Evolutionary conservation across 176 grass and related monocot species (phyloP).

Genomic region (Musa beccarii): DNA sequence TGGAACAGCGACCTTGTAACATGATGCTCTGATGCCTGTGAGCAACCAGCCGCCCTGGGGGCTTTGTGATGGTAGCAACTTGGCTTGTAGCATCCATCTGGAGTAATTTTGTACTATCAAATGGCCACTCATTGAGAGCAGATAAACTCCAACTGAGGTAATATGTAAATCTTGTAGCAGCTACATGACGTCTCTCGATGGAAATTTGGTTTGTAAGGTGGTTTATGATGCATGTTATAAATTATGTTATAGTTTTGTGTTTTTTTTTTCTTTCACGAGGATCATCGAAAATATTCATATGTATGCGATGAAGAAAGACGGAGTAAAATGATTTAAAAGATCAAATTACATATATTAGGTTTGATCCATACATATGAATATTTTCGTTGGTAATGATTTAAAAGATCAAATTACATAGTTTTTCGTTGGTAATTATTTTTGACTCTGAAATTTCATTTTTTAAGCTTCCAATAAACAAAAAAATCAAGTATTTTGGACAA

Average conservation of each 20-base stretch:
- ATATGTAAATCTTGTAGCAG: constrained; percentile 4
- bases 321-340: too few relatives aligned
- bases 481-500: too few relatives aligned
- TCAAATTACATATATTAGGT: too few relatives aligned
- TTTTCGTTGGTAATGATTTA: too few relatives aligned
- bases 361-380: too few relatives aligned
- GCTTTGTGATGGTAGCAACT: background rate
- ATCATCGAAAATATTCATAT: too few relatives aligned
- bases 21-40: background rate
- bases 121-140: background rate
- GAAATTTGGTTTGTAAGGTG: background rate
- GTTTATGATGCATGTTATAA: constrained; percentile 12
- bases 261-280: background rate
- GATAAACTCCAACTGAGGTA: background rate
- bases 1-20: background rate
- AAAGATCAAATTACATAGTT: too few relatives aligned
- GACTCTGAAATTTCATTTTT: too few relatives aligned
- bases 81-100: background rate
- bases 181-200: background rate
- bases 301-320: too few relatives aligned
- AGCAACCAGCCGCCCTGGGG: background rate
- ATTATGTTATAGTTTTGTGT: background rate
- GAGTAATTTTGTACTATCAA: background rate
- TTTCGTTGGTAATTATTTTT: too few relatives aligned
- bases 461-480: too few relatives aligned